Conservation (phyloP, 2,329 filamentous ascomycete genomes). For the Alternaria dauci region DNA sequence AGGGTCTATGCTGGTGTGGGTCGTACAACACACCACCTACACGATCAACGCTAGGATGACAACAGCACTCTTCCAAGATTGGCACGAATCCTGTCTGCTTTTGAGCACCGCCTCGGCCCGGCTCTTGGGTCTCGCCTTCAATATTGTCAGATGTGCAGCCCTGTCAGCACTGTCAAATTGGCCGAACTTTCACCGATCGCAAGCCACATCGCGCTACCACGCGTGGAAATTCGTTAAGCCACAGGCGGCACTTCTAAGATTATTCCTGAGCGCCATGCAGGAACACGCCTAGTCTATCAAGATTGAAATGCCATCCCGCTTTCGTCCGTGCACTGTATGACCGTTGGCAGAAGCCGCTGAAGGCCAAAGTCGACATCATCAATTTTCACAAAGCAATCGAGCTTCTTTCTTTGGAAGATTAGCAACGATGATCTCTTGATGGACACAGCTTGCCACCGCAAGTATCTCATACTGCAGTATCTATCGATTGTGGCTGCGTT, state of each 20-base stretch:
- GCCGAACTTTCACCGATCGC: background rate
- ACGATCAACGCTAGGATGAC: background rate
- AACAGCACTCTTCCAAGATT: background rate
- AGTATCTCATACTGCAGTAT: background rate
- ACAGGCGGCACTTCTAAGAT: constrained; percentile 3
- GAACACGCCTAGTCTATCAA: background rate
- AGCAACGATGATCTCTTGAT: background rate
- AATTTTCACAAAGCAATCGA: background rate
- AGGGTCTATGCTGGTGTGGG: background rate
- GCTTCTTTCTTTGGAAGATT: background rate
- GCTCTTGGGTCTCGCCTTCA: background rate
- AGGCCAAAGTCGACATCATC: background rate
- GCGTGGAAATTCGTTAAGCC: background rate
- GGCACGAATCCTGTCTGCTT: background rate
- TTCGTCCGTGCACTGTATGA: background rate
- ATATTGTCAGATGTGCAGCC: background rate
- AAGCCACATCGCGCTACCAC: constrained; percentile 4
- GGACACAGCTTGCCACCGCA: background rate
- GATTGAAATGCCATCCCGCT: background rate
- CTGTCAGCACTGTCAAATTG: background rate
- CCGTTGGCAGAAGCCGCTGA: background rate
- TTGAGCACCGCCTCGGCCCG: background rate
- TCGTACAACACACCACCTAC: constrained; percentile 2
- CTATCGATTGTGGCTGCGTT: constrained; percentile 5
- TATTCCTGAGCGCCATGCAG: constrained; percentile 1